Conservation (phyloP, 345 rosid genomes). For the Gossypium ekmanianum region DNA sequence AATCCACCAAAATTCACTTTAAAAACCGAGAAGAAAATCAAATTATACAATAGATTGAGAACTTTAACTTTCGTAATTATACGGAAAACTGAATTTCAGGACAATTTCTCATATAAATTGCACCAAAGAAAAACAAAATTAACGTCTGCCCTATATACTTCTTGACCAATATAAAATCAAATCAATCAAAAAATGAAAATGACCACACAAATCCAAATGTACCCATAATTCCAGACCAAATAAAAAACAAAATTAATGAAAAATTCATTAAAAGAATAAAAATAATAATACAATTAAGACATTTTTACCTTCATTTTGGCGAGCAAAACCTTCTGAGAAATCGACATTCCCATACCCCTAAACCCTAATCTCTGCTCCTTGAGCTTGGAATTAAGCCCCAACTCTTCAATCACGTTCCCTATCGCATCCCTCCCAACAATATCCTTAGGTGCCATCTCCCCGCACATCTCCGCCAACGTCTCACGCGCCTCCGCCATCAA, state of each 20-base stretch:
- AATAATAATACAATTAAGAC: not conserved
- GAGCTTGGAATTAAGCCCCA: constrained; percentile 53
- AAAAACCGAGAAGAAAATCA: not conserved
- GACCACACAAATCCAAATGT: not conserved
- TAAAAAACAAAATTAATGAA: not conserved
- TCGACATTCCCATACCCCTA: constrained; percentile 41
- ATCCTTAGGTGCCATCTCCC: constrained; percentile 56
- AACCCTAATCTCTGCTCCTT: constrained; percentile 64
- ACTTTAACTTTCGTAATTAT: not conserved
- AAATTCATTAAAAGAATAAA: not conserved
- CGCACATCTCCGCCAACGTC: constrained; percentile 53
- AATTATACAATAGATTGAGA: not conserved
- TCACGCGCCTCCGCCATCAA: constrained; percentile 81
- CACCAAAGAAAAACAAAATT: not conserved
- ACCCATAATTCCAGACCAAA: not conserved
- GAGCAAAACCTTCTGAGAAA: constrained; percentile 64
- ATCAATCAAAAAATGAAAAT: not conserved
- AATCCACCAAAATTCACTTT: not conserved
- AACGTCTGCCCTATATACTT: not conserved
- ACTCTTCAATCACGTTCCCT: constrained; percentile 50
- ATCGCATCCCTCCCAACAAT: constrained; percentile 52
- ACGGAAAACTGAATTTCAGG: not conserved
- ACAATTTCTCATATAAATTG: not conserved
- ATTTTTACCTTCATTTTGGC: constrained; percentile 60
- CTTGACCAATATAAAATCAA: not conserved